Base-by-base conservation (phyloP, 148 eudicot species). In the Bassia scoparia region DNA sequence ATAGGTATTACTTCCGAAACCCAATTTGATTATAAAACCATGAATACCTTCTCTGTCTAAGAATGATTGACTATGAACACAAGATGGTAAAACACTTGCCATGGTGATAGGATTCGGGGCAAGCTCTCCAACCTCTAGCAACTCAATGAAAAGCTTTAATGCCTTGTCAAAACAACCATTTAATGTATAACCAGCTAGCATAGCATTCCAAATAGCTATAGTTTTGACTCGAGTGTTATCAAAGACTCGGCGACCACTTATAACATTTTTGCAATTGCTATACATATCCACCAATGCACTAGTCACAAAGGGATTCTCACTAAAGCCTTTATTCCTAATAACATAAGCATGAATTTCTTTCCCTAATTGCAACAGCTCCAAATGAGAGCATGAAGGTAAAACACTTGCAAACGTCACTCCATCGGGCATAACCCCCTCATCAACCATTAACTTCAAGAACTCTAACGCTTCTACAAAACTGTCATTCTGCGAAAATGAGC, bases 261-360 rank as follows among this genome's bases (percentile, higher is more conserved):
- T 80, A 35, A 87, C 88, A 65, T 84, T 70, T 73, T 85, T 85
- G 74, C 98, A 90, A 79, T 89, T 93, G 81, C 98, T 87, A 73
- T 93, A 90, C 98, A 93, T 90, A 78, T 90, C 96, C 29, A 90
- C 92, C 68, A 93, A 85, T 77, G 96, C 89, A 83, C 92, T 90
- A 73, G 85, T 75, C 77, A 93, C 94, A 78, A 84, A 93, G 2
- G 90, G 74, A 77, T 93, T 93, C 52, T 67, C 82, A 66, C 84
- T 80, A 62, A 93, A 74, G 56, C 71, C 67, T 41, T 74, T 85
- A 74, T 86, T 84, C 76, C 85, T 85, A 76, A 86, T 74, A 18
- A 81, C 88, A 74, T 86, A 93, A 72, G 86, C 92, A 87, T 93
- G 97, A 59, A 93, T 90, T 72, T 89, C 88, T 76, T 79, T 89